Percentiles rank a stretch among this genome's conserved stretches.
Evolutionary conservation across 2,329 filamentous ascomycete species (phyloP).

Genomic region (Stemphylium vesicarium): DNA sequence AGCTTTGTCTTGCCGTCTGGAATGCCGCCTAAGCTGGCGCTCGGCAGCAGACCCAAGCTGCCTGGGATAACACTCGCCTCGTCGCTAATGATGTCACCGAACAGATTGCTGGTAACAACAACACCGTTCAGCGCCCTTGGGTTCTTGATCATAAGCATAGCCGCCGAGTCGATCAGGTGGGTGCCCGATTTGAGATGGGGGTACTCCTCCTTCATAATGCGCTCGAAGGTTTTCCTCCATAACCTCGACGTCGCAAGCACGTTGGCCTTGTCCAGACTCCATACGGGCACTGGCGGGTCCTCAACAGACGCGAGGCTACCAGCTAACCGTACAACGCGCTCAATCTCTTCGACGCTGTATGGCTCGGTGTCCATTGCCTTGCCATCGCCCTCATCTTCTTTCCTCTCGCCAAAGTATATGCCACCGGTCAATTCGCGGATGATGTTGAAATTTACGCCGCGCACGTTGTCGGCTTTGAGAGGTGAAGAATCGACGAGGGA

Average conservation of each 20-base stretch:
- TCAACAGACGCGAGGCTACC: conserved; percentile 80
- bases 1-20: conserved; percentile 84
- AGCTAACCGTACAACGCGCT: conserved; percentile 83
- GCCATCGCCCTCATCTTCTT: conserved; percentile 77
- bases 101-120: conserved; percentile 90
- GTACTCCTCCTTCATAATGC: conserved; percentile 88
- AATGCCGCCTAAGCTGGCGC: conserved; percentile 83
- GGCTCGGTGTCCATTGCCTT: conserved; percentile 83
- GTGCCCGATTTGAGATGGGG: conserved; percentile 83
- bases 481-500: conserved; percentile 78
- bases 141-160: conserved; percentile 97
- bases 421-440: conserved; percentile 91
- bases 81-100: conserved; percentile 95
- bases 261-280: conserved; percentile 94
- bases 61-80: conserved; percentile 95
- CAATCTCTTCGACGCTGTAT: conserved; percentile 84
- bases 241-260: conserved; percentile 88
- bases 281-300: conserved; percentile 77
- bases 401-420: conserved; percentile 93
- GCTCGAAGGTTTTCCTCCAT: conserved; percentile 86
- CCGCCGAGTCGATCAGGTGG: conserved; percentile 94
- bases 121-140: conserved; percentile 86
- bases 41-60: conserved; percentile 84
- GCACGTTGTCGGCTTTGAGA: conserved; percentile 83
- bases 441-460: conserved; percentile 89